Conservation (phyloP, 345 rosid genomes). For the Psidium friedrichsthalianum region DNA sequence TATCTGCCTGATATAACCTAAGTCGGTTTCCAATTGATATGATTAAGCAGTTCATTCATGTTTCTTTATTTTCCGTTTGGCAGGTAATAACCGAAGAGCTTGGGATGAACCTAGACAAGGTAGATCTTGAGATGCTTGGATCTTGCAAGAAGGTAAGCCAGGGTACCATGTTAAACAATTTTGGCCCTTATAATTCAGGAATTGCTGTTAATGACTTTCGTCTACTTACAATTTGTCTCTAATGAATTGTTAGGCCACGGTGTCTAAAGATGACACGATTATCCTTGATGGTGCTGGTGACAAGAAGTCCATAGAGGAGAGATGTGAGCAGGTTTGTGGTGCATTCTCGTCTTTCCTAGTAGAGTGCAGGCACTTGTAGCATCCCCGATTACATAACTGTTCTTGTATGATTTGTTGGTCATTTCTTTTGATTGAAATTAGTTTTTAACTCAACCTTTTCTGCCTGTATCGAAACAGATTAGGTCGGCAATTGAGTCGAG, state of each 20-base stretch:
- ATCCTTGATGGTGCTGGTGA: slow-evolving; percentile 96
- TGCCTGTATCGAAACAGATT: slow-evolving; percentile 28
- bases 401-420: not conserved
- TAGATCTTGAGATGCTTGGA: slow-evolving; percentile 76
- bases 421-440: not conserved
- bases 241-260: slow-evolving; percentile 28
- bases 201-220: not conserved
- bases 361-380: not conserved
- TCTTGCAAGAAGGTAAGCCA: slow-evolving; percentile 73
- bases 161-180: not conserved
- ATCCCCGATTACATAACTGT: not conserved
- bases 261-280: slow-evolving; percentile 90
- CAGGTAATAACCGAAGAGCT: slow-evolving; percentile 91
- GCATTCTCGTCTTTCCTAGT: not conserved
- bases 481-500: slow-evolving; percentile 60
- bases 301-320: slow-evolving; percentile 72
- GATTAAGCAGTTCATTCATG: not conserved
- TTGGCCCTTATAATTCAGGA: not conserved
- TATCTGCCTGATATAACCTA: not conserved
- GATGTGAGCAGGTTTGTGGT: slow-evolving; percentile 68
- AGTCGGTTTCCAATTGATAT: not conserved
- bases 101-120: slow-evolving; percentile 90
- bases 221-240: not conserved
- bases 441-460: not conserved
- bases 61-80: not conserved